Percentiles rank a stretch among this genome's conserved stretches.
phyloP scores from a whole-genome alignment of 306 rosid genomes.

The Ormosia emarginata region DNA sequence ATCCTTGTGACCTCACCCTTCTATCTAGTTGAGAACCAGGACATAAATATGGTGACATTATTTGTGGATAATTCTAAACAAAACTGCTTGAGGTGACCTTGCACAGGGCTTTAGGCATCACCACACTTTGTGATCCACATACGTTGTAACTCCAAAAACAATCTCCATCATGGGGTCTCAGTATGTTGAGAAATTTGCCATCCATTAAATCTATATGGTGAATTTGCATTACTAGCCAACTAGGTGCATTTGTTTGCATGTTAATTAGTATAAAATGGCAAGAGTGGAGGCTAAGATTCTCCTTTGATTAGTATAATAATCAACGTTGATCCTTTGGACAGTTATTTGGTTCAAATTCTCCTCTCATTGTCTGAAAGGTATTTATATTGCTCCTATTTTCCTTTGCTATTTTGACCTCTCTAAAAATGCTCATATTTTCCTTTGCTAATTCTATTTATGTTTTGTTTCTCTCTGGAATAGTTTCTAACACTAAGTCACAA shows the following conservation, averaged over 20 bases:
- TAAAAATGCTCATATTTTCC: too few species aligned
- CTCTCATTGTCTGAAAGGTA: too few species aligned
- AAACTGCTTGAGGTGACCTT: conserved; percentile 13
- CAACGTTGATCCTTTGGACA: too few species aligned
- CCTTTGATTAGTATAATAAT: too few species aligned
- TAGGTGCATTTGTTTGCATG: neutral
- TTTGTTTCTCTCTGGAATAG: too few species aligned
- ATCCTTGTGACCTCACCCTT: conserved; percentile 17
- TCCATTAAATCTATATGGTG: conserved; percentile 30
- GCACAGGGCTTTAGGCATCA: conserved; percentile 19
- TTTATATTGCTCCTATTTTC: too few species aligned
- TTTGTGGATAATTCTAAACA: conserved; percentile 9
- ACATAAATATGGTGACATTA: neutral
- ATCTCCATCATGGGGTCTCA: conserved; percentile 29
- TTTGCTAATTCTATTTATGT: too few species aligned
- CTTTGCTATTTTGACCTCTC: too few species aligned
- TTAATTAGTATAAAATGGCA: conserved; percentile 10
- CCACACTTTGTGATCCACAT: conserved; percentile 19
- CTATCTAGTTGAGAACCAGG: conserved; percentile 1
- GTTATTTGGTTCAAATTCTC: too few species aligned
- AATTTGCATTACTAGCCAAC: neutral
- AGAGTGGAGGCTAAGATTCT: neutral
- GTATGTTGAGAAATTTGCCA: neutral
- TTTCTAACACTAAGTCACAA: too few species aligned
- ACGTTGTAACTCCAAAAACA: conserved; percentile 29